phyloP scores from a whole-genome alignment of 345 rosid species.

The Brassica carinata region DNA sequence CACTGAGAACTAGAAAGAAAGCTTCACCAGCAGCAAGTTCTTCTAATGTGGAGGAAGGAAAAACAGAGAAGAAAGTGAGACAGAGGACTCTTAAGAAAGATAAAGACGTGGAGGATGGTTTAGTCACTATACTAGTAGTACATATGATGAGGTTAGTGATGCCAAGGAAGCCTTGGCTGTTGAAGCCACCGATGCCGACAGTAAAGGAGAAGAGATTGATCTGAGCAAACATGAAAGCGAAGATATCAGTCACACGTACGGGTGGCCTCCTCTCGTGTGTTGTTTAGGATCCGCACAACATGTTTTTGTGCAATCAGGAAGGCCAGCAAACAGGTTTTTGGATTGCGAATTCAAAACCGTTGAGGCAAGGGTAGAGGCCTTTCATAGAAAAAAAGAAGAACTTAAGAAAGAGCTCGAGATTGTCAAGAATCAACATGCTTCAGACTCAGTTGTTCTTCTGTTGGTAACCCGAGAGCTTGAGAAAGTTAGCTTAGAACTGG shows the following conservation, averaged over 20 bases:
- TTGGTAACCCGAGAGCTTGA: constrained; percentile 68
- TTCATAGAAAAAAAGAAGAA: constrained; percentile 80
- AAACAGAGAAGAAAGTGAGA: constrained; percentile 57
- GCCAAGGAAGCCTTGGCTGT: constrained; percentile 41
- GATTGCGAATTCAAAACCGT: constrained; percentile 75
- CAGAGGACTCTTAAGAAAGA: constrained; percentile 47
- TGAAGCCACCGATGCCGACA: constrained; percentile 51
- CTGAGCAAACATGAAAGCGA: constrained; percentile 59
- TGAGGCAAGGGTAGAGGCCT: constrained; percentile 82
- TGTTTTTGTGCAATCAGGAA: constrained; percentile 82
- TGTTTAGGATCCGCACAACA: constrained; percentile 90
- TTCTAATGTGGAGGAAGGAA: constrained; percentile 35
- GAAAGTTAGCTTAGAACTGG: constrained; percentile 65
- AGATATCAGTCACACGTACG: constrained; percentile 70
- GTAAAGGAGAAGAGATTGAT: constrained; percentile 58
- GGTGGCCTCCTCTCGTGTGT: constrained; percentile 96
- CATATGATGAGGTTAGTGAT: constrained; percentile 57
- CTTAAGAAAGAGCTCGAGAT: constrained; percentile 73
- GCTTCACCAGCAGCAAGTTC: constrained; percentile 44
- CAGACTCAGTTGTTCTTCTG: constrained; percentile 70
- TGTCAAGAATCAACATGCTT: constrained; percentile 74
- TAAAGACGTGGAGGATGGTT: constrained; percentile 38
- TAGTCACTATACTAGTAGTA: neutral
- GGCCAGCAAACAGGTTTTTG: constrained; percentile 78
- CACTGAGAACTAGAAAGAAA: constrained; percentile 48